These are phyloP conservation scores for Hypoxylon cercidicola DNA, from an alignment of 495 filamentous ascomycete genomes.

Conservation along the genomic window DNA sequence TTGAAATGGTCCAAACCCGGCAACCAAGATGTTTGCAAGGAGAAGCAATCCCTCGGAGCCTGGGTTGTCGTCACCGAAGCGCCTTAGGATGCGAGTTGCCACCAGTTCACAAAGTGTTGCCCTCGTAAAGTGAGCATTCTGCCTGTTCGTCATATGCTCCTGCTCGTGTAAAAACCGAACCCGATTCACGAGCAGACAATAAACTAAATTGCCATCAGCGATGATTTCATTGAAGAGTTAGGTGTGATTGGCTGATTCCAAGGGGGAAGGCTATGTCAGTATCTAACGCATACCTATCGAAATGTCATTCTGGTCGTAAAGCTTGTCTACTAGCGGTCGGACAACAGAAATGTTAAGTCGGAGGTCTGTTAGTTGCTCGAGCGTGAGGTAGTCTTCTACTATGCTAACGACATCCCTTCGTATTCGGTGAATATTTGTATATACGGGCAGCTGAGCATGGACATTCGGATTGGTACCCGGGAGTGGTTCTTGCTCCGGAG, in stretches of 20 bases:
- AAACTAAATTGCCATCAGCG: constrained; percentile 46
- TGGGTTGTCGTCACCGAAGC: constrained; percentile 73
- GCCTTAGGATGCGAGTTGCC: constrained; percentile 70
- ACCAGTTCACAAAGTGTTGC: constrained; percentile 76
- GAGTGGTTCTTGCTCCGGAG: constrained; percentile 34
- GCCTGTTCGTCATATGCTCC: constrained; percentile 69
- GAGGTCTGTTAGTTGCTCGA: constrained; percentile 73
- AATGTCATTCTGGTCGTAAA: constrained; percentile 74
- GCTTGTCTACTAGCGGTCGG: constrained; percentile 73
- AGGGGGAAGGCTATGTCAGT: neutral
- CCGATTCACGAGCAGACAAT: constrained; percentile 77
- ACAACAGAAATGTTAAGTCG: constrained; percentile 77
- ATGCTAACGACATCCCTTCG: constrained; percentile 62
- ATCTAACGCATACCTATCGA: constrained; percentile 61
- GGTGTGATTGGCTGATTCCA: neutral
- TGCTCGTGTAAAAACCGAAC: constrained; percentile 75
- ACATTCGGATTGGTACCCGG: constrained; percentile 43
- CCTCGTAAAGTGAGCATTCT: constrained; percentile 74
- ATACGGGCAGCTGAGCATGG: constrained; percentile 60
- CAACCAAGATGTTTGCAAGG: constrained; percentile 75
- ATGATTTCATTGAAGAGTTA: neutral
- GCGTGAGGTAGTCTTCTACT: constrained; percentile 63
- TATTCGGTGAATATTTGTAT: constrained; percentile 64
- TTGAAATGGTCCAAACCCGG: constrained; percentile 78
- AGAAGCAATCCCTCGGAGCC: constrained; percentile 71